phyloP scores from a whole-genome alignment of 192 early-diverging fungal species.

The Entomortierella chlamydospora region DNA sequence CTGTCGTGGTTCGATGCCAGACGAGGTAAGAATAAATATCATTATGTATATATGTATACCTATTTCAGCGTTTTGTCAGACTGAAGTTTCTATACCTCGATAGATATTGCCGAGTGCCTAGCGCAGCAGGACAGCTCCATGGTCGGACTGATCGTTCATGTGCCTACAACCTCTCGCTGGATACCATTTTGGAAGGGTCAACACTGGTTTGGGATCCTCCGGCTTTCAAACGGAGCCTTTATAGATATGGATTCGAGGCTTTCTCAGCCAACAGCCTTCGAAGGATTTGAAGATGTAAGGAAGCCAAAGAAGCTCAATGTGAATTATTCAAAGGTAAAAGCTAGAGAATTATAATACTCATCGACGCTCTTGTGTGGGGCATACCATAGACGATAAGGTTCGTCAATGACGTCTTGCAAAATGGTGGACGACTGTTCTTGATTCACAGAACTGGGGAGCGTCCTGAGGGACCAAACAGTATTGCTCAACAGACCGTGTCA shows the following conservation, averaged over 20 bases:
- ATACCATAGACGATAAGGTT: conserved; percentile 20
- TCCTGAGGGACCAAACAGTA: background rate
- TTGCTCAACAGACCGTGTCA: background rate
- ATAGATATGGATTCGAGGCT: conserved; percentile 45
- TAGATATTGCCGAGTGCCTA: conserved; percentile 42
- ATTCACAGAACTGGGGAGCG: conserved; percentile 12
- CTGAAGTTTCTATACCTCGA: background rate
- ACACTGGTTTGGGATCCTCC: conserved; percentile 50
- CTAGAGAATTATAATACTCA: background rate
- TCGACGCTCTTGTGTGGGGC: background rate
- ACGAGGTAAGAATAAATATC: conserved; percentile 11
- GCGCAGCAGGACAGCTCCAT: conserved; percentile 47
- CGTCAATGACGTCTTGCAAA: conserved; percentile 14
- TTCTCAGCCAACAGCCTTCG: conserved; percentile 27
- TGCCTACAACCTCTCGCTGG: conserved; percentile 38
- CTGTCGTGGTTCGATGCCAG: conserved; percentile 48
- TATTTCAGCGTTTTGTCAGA: background rate
- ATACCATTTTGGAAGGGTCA: conserved; percentile 49
- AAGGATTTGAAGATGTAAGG: conserved; percentile 45
- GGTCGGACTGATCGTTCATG: conserved; percentile 46
- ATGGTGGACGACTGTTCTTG: conserved; percentile 42
- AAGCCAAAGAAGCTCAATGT: background rate
- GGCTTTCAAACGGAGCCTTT: conserved; percentile 39
- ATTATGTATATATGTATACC: background rate
- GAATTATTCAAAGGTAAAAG: too few species aligned